These are phyloP conservation scores for Striga asiatica DNA, from an alignment of 257 asterid species.

Conservation along the genomic window DNA sequence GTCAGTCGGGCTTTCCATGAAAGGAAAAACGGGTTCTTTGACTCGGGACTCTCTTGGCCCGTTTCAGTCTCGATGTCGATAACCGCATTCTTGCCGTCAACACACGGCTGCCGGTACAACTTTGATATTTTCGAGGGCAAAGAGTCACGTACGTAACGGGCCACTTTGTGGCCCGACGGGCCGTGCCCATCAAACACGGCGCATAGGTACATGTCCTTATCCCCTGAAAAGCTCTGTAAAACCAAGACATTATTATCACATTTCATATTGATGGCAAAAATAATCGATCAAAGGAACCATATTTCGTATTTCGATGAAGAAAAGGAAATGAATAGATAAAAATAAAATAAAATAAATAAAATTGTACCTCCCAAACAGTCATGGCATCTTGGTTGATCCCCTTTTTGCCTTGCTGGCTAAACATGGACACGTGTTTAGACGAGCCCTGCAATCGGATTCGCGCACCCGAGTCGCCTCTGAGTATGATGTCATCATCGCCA, in stretches of 20 bases:
- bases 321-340: too few relatives aligned
- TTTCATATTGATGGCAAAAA: too few relatives aligned
- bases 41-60: slow-evolving; percentile 20
- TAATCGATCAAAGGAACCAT: too few relatives aligned
- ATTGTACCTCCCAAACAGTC: slow-evolving; percentile 97
- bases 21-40: too few relatives aligned
- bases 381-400: slow-evolving; percentile 84
- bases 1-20: slow-evolving; percentile 64
- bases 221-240: too few relatives aligned
- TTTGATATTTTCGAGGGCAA: slow-evolving; percentile 39
- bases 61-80: not conserved
- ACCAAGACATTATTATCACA: too few relatives aligned
- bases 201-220: too few relatives aligned
- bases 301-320: too few relatives aligned
- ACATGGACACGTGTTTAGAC: slow-evolving; percentile 53
- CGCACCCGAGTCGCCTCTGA: slow-evolving; percentile 55
- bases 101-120: too few relatives aligned
- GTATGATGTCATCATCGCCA: slow-evolving; percentile 18
- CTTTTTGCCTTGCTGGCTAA: slow-evolving; percentile 58
- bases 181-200: slow-evolving; percentile 97
- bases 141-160: slow-evolving; percentile 58
- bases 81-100: too few relatives aligned
- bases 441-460: slow-evolving; percentile 49
- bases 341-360: too few relatives aligned
- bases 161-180: slow-evolving; percentile 48